These are phyloP conservation scores for Flueggea neowawraea DNA, from an alignment of 441 rosid species.

Conservation along the genomic window DNA sequence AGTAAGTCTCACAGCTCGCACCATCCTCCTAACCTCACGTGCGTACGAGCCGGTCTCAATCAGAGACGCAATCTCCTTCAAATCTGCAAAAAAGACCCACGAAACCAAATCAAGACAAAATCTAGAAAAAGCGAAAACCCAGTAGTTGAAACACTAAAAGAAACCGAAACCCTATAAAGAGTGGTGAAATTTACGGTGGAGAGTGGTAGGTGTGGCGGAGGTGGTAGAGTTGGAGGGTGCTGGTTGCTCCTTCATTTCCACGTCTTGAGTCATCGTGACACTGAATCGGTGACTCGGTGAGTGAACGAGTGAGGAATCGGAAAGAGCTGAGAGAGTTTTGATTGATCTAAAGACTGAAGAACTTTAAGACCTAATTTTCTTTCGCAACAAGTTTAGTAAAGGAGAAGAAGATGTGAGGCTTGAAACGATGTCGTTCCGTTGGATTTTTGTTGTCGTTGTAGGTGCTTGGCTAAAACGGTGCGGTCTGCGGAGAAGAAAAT, in stretches of 20 bases:
- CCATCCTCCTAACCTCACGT: slow-evolving; percentile 57
- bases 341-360: not conserved
- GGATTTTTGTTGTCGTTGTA: not conserved
- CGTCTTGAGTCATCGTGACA: slow-evolving; percentile 44
- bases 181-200: slow-evolving; percentile 32
- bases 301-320: not conserved
- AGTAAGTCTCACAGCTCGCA: slow-evolving; percentile 64
- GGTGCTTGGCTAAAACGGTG: not conserved
- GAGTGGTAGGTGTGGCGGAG: slow-evolving; percentile 36
- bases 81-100: slow-evolving; percentile 25
- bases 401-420: not conserved
- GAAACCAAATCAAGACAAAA: not conserved
- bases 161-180: not conserved
- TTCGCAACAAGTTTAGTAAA: slow-evolving; percentile 9
- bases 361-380: slow-evolving; percentile 15
- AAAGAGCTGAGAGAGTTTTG: not conserved
- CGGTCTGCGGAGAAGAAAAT: too few relatives aligned
- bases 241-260: slow-evolving; percentile 52
- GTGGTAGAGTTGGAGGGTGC: slow-evolving; percentile 30
- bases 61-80: slow-evolving; percentile 75
- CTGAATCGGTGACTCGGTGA: not conserved
- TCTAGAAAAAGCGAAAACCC: not conserved
- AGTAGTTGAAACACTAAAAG: not conserved
- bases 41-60: slow-evolving; percentile 61
- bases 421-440: not conserved